Evolutionary conservation across 345 rosid species (phyloP).

Genomic region (Hevea brasiliensis): DNA sequence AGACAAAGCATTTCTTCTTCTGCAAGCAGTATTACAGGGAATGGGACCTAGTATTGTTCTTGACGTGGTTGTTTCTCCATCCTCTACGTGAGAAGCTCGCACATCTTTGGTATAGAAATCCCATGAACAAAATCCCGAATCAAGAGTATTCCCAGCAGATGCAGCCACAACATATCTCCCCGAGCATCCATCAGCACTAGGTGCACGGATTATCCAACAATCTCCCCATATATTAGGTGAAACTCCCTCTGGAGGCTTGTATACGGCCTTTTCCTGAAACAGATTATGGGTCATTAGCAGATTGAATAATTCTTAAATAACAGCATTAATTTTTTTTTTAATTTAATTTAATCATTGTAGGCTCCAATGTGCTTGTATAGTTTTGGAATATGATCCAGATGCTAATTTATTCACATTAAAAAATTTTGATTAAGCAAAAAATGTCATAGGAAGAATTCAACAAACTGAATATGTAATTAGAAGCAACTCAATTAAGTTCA

Average conservation of each 20-base stretch:
- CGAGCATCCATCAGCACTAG: conserved; percentile 89
- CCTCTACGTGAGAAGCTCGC: conserved; percentile 63
- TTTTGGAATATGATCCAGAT: background rate
- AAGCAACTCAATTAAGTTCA: background rate
- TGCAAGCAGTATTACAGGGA: conserved; percentile 42
- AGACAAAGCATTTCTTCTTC: conserved; percentile 63
- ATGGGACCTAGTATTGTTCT: conserved; percentile 79
- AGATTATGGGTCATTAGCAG: conserved; percentile 13
- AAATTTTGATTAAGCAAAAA: background rate
- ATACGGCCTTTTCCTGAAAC: conserved; percentile 79
- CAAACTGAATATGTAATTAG: background rate
- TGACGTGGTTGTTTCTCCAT: conserved; percentile 49
- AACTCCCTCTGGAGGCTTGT: conserved; percentile 64
- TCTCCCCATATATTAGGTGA: conserved; percentile 83
- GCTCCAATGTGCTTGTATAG: conserved; percentile 1
- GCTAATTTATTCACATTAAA: background rate
- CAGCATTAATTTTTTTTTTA: too few relatives aligned
- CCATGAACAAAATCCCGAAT: conserved; percentile 98
- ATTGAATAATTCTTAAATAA: background rate
- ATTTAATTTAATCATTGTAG: background rate
- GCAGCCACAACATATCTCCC: conserved; percentile 95
- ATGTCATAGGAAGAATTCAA: background rate
- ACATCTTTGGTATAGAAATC: conserved; percentile 87
- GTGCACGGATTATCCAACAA: conserved; percentile 96
- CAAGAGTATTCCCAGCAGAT: conserved; percentile 86